Conservation (phyloP, 768 basidiomycete genomes). For the Lentinus tigrinus region DNA sequence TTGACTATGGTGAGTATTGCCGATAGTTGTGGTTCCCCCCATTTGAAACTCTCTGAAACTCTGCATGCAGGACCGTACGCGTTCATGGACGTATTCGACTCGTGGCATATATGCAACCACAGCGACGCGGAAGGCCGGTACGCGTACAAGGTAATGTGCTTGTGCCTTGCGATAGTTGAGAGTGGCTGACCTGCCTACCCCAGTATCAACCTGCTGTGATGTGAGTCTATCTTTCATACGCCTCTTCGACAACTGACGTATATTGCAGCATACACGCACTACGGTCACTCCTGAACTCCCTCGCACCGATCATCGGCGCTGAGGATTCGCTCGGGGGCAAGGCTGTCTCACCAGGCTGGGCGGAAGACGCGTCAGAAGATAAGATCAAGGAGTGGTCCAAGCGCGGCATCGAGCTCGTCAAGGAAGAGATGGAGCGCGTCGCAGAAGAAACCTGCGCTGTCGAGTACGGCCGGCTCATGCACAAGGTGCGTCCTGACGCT, state of each 20-base stretch:
- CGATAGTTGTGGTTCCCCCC: background rate
- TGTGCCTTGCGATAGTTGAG: conserved; percentile 7
- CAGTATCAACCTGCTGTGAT: conserved; percentile 80
- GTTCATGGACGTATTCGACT: conserved; percentile 92
- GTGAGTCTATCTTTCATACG: conserved; percentile 34
- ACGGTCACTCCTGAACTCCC: conserved; percentile 69
- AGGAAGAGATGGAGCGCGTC: conserved; percentile 60
- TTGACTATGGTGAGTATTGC: conserved; percentile 61
- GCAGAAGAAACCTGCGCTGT: conserved; percentile 55
- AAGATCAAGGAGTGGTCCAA: conserved; percentile 62
- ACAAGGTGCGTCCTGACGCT: conserved; percentile 46
- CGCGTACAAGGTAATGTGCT: conserved; percentile 52
- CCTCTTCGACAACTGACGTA: background rate
- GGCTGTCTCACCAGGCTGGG: conserved; percentile 64
- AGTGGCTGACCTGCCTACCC: background rate
- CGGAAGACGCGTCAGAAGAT: conserved; percentile 47
- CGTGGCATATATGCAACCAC: conserved; percentile 88
- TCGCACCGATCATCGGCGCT: conserved; percentile 84
- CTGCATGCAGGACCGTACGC: conserved; percentile 71
- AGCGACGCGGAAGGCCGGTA: conserved; percentile 78
- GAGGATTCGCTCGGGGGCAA: conserved; percentile 57
- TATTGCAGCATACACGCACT: conserved; percentile 68
- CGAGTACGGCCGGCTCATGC: conserved; percentile 71
- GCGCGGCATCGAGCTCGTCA: conserved; percentile 49
- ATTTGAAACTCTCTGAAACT: background rate